Evolutionary conservation across 2,329 filamentous ascomycete species (phyloP).

Genomic region (Rhinocladiella mackenziei): DNA sequence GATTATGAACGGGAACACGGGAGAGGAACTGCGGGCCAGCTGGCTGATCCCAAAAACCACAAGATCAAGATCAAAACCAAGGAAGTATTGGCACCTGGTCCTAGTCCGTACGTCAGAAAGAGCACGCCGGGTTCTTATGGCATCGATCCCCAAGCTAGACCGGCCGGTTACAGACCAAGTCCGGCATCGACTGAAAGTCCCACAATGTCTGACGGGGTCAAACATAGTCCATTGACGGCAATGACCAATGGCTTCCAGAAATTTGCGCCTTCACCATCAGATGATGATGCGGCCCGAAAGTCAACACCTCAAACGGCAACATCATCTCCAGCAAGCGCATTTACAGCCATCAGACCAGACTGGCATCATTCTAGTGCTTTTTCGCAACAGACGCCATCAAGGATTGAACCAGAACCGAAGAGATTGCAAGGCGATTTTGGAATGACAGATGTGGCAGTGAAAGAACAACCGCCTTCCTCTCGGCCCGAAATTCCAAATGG

Average conservation of each 20-base stretch:
- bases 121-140: constrained; percentile 16
- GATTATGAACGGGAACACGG: constrained; percentile 27
- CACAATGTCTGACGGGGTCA: constrained; percentile 12
- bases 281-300: constrained; percentile 3
- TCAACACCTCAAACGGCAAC: constrained; percentile 3
- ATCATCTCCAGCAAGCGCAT: constrained; percentile 5
- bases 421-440: constrained; percentile 23
- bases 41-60: constrained; percentile 30
- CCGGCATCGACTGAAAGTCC: constrained; percentile 16
- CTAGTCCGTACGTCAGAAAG: constrained; percentile 10
- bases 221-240: constrained; percentile 11
- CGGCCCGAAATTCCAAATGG: constrained; percentile 4
- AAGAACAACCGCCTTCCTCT: neutral
- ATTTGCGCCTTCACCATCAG: neutral
- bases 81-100: constrained; percentile 9
- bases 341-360: constrained; percentile 6
- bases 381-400: neutral
- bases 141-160: constrained; percentile 21
- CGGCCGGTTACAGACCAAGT: constrained; percentile 24
- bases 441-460: neutral
- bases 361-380: constrained; percentile 8
- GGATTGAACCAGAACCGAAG: constrained; percentile 18
- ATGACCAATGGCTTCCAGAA: constrained; percentile 12
- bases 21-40: constrained; percentile 26
- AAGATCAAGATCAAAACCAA: constrained; percentile 28